phyloP scores from a whole-genome alignment of 2,329 filamentous ascomycete species.

The Paracamarosporium sp. region DNA sequence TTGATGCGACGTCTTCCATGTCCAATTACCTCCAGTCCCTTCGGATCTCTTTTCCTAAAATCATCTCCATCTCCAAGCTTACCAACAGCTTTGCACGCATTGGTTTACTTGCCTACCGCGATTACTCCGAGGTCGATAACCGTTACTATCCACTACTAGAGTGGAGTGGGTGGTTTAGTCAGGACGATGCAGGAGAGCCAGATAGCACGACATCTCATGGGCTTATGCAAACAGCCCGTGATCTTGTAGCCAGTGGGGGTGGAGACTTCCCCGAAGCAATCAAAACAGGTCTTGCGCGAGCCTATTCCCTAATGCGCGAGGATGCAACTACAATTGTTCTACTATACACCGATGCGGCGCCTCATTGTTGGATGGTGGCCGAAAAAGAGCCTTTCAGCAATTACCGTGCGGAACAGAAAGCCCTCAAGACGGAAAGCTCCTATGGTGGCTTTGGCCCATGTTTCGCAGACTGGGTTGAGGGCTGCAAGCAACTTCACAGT shows the following conservation, averaged over 20 bases:
- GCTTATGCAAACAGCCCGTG: slow-evolving; percentile 20
- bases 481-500: slow-evolving; percentile 40
- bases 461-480: slow-evolving; percentile 56
- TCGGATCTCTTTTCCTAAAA: slow-evolving; percentile 56
- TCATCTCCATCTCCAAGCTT: slow-evolving; percentile 57
- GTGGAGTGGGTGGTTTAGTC: slow-evolving; percentile 59
- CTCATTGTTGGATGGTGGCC: slow-evolving; percentile 48
- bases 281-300: slow-evolving; percentile 57
- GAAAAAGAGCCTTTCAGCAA: slow-evolving; percentile 27
- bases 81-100: slow-evolving; percentile 60
- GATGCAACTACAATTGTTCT: slow-evolving; percentile 59
- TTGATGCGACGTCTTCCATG: slow-evolving; percentile 58
- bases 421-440: slow-evolving; percentile 15
- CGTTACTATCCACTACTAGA: slow-evolving; percentile 42
- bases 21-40: slow-evolving; percentile 52
- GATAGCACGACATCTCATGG: slow-evolving; percentile 11
- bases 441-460: slow-evolving; percentile 43
- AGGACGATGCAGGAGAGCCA: background rate
- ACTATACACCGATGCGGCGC: slow-evolving; percentile 57
- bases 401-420: slow-evolving; percentile 40
- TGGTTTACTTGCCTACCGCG: slow-evolving; percentile 59
- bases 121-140: slow-evolving; percentile 47
- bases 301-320: slow-evolving; percentile 56
- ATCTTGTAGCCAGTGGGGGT: slow-evolving; percentile 44
- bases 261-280: slow-evolving; percentile 57